Conservation (phyloP, 805 yeast species). For the Hanseniaspora guilliermondii region DNA sequence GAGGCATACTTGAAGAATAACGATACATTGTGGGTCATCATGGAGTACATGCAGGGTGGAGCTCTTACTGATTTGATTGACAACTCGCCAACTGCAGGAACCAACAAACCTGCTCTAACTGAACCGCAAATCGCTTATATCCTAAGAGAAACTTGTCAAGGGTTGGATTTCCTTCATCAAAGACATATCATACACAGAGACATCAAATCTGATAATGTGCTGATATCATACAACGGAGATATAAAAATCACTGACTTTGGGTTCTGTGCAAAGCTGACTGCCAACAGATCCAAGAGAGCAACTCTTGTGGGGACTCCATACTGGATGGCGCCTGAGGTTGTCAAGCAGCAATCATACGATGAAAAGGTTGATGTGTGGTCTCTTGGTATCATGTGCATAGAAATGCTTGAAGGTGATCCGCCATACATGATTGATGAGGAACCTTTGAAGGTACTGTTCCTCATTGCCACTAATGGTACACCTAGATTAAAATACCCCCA, state of each 20-base stretch:
- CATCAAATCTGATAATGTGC: conserved; percentile 89
- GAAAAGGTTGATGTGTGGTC: conserved; percentile 98
- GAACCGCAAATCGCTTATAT: conserved; percentile 89
- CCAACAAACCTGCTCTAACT: conserved; percentile 33
- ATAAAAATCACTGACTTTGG: conserved; percentile 96
- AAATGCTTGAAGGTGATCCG: conserved; percentile 98
- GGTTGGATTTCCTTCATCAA: conserved; percentile 80
- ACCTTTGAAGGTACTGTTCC: conserved; percentile 82
- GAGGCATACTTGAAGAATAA: conserved; percentile 76
- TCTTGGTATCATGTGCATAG: conserved; percentile 93
- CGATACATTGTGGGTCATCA: conserved; percentile 90
- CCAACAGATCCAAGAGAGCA: conserved; percentile 75
- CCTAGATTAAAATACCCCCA: conserved; percentile 89
- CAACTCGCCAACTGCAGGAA: conserved; percentile 48
- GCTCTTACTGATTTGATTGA: conserved; percentile 91
- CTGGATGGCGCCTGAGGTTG: conserved; percentile 99
- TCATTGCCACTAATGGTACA: conserved; percentile 94
- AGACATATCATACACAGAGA: conserved; percentile 93
- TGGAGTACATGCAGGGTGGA: conserved; percentile 99
- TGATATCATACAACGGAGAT: conserved; percentile 66
- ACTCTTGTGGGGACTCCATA: conserved; percentile 99
- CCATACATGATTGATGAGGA: conserved; percentile 86
- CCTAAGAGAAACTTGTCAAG: conserved; percentile 80
- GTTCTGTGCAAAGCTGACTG: conserved; percentile 87
- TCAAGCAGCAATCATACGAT: conserved; percentile 86